Evolutionary conservation across 306 rosid genomes (phyloP), one percentile per base, ranked within the genome.

Genomic region (Ormosia semicastrata): DNA sequence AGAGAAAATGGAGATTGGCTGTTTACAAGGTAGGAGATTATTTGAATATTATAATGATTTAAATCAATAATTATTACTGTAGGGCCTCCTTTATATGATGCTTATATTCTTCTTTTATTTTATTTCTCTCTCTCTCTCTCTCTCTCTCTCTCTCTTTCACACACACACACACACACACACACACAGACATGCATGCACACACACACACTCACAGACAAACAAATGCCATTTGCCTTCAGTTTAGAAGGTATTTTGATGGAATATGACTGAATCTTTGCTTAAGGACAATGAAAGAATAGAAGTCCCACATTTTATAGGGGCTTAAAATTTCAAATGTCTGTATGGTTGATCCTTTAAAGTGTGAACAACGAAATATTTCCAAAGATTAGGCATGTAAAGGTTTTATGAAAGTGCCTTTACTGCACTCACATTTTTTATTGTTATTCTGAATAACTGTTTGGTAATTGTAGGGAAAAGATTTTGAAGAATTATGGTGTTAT

Each of bases 401-500:
- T 36, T 62, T 81, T 44, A 68, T 52, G 36, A 60, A 50, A 77
- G 67, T 60, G 37, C 39, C 66, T 76, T 56, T 49, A 37, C 53
- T 62, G 52, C 69, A 14, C 54, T 5, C 57, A 43, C 33, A 10
- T 18, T 71, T 58, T 39, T 59, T 30, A 7, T 66, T 57, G 8
- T 66, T 47, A 64, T 72, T 79, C 67, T 84, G 4, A 52, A 32
- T 70, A 62, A 72, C 71, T 66, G 6, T 71, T 82, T 86, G 73
- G 62, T 87, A 68, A 72, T 84, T 87, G 86, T 56, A 93, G 97
- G 91, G 89, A 81, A 79, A 93, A 82, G 75, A 32, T 88, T 82
- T 89, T 87, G 86, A 91, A 89, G 96, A 91, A 79, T n/a, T 93
- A 93, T 78, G 97, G 96, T 63, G 90, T 93, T 80, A 86, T 93